Conservation (phyloP, 23 red algal species). For the Agarophyton chilense region DNA sequence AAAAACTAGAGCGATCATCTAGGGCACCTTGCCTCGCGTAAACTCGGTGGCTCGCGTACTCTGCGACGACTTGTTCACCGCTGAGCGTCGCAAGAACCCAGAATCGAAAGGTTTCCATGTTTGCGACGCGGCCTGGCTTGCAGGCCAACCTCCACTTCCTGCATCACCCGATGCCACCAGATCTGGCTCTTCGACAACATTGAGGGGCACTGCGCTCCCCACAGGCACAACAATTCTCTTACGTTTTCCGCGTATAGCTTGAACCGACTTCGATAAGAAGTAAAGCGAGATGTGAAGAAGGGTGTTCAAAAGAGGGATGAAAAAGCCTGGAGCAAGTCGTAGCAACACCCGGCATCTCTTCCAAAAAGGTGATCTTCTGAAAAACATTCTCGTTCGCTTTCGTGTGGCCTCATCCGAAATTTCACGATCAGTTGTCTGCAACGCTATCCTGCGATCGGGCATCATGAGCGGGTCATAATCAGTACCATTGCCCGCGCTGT, state of each 20-base stretch:
- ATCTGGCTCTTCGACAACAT: not conserved
- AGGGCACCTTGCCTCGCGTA: not conserved
- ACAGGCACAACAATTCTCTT: not conserved
- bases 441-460: not conserved
- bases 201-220: not conserved
- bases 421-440: slow-evolving; percentile 46
- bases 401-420: slow-evolving; percentile 36
- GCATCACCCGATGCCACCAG: not conserved
- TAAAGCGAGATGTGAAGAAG: slow-evolving; percentile 22
- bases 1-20: not conserved
- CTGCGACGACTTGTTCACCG: not conserved
- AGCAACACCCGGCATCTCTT: slow-evolving; percentile 23
- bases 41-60: not conserved
- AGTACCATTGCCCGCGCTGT: not conserved
- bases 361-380: slow-evolving; percentile 32
- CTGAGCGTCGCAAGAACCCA: slow-evolving; percentile 7
- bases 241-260: not conserved
- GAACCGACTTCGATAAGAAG: not conserved
- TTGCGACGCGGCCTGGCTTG: not conserved
- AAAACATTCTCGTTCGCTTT: slow-evolving; percentile 36
- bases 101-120: slow-evolving; percentile 31
- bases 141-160: not conserved
- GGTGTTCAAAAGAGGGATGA: slow-evolving; percentile 29
- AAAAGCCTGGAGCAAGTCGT: slow-evolving; percentile 27
- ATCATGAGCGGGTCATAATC: not conserved